A percentile compares a stretch with the other conserved stretches of the same genome.
phyloP scores from a whole-genome alignment of 371 early-diverging fungal species.

The Capniomyces stellatus region DNA sequence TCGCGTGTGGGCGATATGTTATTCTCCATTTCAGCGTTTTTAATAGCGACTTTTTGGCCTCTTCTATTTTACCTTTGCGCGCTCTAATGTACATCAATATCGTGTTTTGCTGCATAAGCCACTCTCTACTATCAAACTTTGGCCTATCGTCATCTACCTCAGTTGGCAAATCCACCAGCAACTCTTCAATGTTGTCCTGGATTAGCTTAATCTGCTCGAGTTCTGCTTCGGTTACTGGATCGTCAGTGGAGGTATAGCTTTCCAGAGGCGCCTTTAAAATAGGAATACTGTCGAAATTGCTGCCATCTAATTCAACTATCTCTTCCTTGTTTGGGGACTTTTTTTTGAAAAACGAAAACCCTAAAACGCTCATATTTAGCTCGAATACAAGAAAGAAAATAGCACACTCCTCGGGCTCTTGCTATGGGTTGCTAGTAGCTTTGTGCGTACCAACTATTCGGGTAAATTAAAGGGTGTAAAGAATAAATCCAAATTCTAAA shows the following conservation, averaged over 20 bases:
- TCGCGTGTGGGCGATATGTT: conserved; percentile 46
- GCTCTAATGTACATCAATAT: conserved; percentile 53
- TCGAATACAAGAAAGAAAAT: no score
- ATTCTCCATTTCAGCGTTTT: conserved; percentile 58
- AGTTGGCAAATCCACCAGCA: conserved; percentile 13
- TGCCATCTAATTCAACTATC: background rate
- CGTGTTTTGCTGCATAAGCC: conserved; percentile 29
- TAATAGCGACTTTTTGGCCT: conserved; percentile 41
- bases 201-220: conserved; percentile 7
- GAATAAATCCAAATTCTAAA: no score
- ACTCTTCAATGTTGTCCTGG: conserved; percentile 3
- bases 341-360: no score
- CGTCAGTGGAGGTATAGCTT: background rate
- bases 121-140: conserved; percentile 11
- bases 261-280: background rate
- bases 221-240: conserved; percentile 1
- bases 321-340: no score
- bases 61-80: conserved; percentile 44
- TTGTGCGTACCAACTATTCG: no score
- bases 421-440: no score
- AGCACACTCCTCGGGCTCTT: no score
- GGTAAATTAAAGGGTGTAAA: no score
- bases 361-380: no score
- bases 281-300: background rate
- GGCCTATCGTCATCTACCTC: conserved; percentile 11